phyloP scores from a whole-genome alignment of 768 basidiomycete genomes.

The Cubamyces lactineus region DNA sequence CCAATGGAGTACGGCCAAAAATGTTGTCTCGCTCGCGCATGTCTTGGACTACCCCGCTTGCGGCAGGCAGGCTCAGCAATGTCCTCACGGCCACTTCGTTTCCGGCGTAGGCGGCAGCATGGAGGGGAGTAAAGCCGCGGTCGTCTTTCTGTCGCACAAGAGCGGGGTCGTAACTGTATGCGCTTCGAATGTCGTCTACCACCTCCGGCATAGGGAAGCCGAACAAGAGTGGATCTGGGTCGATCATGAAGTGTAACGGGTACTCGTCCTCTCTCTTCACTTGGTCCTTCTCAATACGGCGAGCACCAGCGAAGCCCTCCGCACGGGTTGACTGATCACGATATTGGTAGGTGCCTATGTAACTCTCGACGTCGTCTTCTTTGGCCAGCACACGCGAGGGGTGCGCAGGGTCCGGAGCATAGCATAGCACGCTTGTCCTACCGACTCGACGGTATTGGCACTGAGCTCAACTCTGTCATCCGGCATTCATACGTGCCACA shows the following conservation, averaged over 20 bases:
- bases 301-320: neutral
- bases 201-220: neutral
- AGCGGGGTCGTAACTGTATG: slow-evolving; percentile 1
- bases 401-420: slow-evolving; percentile 18
- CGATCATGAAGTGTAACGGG: slow-evolving; percentile 20
- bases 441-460: slow-evolving; percentile 27
- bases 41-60: neutral
- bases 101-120: slow-evolving; percentile 15
- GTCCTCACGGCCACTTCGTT: slow-evolving; percentile 4
- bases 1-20: slow-evolving; percentile 18
- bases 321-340: neutral
- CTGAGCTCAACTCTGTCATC: slow-evolving; percentile 4
- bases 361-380: slow-evolving; percentile 15
- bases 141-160: slow-evolving; percentile 11
- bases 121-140: slow-evolving; percentile 22
- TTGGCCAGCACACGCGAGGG: slow-evolving; percentile 20
- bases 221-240: neutral
- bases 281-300: neutral
- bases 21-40: slow-evolving; percentile 4
- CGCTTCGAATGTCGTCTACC: neutral
- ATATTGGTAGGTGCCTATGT: neutral
- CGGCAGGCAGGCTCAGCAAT: slow-evolving; percentile 10
- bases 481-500: neutral
- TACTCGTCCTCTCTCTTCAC: neutral
- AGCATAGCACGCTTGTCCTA: slow-evolving; percentile 24